Percentiles rank a stretch among this genome's conserved stretches.
These are phyloP conservation scores for Ustilago sp. DNA, from an alignment of 1,284 basidiomycete species.

Conservation along the genomic window DNA sequence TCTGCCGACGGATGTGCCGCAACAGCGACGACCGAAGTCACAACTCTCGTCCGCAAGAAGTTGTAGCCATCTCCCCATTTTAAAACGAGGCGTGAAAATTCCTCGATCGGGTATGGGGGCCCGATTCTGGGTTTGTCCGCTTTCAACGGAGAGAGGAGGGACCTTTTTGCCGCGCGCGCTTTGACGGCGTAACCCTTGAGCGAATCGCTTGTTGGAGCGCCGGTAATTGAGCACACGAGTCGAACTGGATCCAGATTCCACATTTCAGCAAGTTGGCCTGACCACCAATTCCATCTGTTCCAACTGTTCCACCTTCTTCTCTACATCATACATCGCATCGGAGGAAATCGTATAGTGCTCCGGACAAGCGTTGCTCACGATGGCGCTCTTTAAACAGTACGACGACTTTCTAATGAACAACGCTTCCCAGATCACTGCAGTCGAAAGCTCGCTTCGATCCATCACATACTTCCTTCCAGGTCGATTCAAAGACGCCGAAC, in stretches of 20 bases:
- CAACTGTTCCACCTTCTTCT: neutral
- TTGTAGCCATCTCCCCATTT: neutral
- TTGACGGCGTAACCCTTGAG: neutral
- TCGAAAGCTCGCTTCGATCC: conserved; percentile 88
- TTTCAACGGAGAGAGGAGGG: neutral
- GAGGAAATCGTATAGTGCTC: neutral
- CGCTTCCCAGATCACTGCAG: conserved; percentile 75
- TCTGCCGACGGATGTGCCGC: neutral
- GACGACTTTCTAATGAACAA: conserved; percentile 66
- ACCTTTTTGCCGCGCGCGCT: conserved; percentile 4
- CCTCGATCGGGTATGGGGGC: neutral
- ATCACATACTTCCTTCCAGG: conserved; percentile 95
- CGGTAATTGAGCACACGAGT: conserved; percentile 20
- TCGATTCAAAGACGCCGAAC: conserved; percentile 94
- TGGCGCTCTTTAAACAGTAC: conserved; percentile 62
- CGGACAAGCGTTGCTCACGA: conserved; percentile 6
- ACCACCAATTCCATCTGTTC: neutral
- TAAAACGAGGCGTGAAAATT: neutral
- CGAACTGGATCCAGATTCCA: conserved; percentile 4
- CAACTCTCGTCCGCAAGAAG: neutral
- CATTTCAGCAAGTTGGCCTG: neutral
- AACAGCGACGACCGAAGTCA: neutral
- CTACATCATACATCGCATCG: neutral
- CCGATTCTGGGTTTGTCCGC: neutral
- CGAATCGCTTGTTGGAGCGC: neutral